These are phyloP conservation scores for Euphorbia peplus DNA, from an alignment of 345 rosid genomes.

Conservation along the genomic window DNA sequence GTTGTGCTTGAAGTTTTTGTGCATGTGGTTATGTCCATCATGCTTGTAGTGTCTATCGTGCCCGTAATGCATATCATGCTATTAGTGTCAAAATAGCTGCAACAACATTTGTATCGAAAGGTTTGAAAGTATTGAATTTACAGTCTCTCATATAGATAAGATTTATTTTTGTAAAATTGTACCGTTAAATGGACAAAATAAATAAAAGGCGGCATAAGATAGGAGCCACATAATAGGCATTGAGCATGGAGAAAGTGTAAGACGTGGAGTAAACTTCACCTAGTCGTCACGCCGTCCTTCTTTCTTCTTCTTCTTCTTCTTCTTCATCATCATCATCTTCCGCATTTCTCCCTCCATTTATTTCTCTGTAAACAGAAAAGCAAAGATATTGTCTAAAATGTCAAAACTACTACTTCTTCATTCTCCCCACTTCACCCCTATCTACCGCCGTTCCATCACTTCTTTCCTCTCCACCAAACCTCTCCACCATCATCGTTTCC, in stretches of 20 bases:
- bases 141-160: no score
- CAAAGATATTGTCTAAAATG: constrained; percentile 32
- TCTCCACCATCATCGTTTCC: constrained; percentile 1
- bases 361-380: not conserved
- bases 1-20: no score
- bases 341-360: not conserved
- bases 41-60: no score
- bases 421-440: constrained; percentile 42
- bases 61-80: no score
- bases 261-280: constrained; percentile 31
- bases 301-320: no score
- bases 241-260: not conserved
- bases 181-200: no score
- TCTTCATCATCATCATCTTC: not conserved
- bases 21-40: no score
- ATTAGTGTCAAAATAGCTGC: no score
- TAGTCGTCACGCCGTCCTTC: constrained; percentile 18
- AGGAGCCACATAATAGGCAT: not conserved
- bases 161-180: no score
- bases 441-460: constrained; percentile 29
- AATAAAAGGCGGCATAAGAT: not conserved
- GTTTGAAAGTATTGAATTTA: no score
- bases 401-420: constrained; percentile 46
- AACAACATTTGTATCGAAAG: no score
- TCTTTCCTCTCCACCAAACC: constrained; percentile 27